phyloP scores from a whole-genome alignment of 139 green algal species.

The Zygnema cylindricum region DNA sequence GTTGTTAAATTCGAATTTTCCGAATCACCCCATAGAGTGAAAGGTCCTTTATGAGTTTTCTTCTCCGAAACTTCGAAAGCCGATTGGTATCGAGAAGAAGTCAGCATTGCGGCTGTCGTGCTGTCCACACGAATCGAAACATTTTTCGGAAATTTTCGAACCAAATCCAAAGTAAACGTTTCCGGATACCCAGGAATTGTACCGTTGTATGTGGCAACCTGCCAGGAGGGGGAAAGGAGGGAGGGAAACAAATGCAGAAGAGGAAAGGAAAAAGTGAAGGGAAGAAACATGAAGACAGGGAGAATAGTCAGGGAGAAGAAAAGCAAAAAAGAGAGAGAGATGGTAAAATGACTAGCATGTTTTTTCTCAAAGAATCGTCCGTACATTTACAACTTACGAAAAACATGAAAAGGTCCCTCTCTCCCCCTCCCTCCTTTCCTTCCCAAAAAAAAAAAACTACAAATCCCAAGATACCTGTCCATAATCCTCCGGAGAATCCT shows the following conservation, averaged over 20 bases:
- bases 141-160: slow-evolving; percentile 78
- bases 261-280: background rate
- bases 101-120: slow-evolving; percentile 89
- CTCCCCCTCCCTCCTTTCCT: background rate
- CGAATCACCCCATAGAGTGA: slow-evolving; percentile 16
- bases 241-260: slow-evolving; percentile 5
- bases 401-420: slow-evolving; percentile 1
- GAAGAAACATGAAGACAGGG: background rate
- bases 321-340: background rate
- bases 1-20: no score
- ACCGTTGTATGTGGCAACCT: slow-evolving; percentile 72
- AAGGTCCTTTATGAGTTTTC: slow-evolving; percentile 24
- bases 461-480: slow-evolving; percentile 58
- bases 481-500: slow-evolving; percentile 86
- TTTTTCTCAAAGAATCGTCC: background rate
- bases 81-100: slow-evolving; percentile 13
- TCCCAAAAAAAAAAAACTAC: background rate
- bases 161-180: slow-evolving; percentile 82
- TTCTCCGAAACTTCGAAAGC: slow-evolving; percentile 50
- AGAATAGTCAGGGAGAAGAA: background rate
- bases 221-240: background rate
- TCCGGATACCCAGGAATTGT: slow-evolving; percentile 77
- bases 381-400: background rate
- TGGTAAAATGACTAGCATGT: background rate
- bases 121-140: slow-evolving; percentile 88